phyloP scores from a whole-genome alignment of 148 eudicot genomes.

The Polygonum maritimum region DNA sequence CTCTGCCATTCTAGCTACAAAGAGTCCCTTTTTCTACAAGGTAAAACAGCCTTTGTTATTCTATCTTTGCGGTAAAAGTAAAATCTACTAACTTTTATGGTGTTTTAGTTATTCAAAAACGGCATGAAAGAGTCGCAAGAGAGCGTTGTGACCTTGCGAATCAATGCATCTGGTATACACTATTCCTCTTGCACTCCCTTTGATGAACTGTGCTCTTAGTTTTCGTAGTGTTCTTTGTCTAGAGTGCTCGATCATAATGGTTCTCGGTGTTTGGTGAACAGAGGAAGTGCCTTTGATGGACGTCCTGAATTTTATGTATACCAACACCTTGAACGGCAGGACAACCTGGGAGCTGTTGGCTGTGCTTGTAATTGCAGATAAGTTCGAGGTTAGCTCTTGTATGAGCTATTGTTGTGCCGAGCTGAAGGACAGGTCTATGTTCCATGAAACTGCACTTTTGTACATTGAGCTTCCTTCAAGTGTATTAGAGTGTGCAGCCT shows the following conservation, averaged over 20 bases:
- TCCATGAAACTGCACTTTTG: conserved; percentile 52
- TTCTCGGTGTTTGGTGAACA: conserved; percentile 18
- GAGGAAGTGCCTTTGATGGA: conserved; percentile 73
- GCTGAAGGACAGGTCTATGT: conserved; percentile 49
- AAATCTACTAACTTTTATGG: neutral
- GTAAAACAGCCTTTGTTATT: conserved; percentile 21
- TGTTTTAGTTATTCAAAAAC: conserved; percentile 62
- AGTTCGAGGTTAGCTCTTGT: conserved; percentile 73
- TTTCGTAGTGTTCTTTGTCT: too few relatives aligned
- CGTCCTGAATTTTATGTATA: conserved; percentile 70
- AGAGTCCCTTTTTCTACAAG: conserved; percentile 93
- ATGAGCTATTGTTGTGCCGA: conserved; percentile 54
- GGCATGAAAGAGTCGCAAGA: conserved; percentile 96
- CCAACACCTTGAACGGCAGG: conserved; percentile 41
- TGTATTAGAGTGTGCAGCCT: conserved; percentile 60
- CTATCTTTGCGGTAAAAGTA: neutral
- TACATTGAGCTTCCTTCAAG: conserved; percentile 70
- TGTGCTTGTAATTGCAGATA: conserved; percentile 72
- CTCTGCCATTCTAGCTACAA: conserved; percentile 91
- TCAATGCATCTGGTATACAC: neutral
- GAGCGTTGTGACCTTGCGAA: conserved; percentile 64
- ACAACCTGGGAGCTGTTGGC: conserved; percentile 49
- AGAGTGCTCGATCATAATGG: neutral
- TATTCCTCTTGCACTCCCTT: too few relatives aligned
- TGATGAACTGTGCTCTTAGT: too few relatives aligned